These are phyloP conservation scores for Blastobotrys parvus DNA, from an alignment of 805 yeast genomes.

Conservation along the genomic window DNA sequence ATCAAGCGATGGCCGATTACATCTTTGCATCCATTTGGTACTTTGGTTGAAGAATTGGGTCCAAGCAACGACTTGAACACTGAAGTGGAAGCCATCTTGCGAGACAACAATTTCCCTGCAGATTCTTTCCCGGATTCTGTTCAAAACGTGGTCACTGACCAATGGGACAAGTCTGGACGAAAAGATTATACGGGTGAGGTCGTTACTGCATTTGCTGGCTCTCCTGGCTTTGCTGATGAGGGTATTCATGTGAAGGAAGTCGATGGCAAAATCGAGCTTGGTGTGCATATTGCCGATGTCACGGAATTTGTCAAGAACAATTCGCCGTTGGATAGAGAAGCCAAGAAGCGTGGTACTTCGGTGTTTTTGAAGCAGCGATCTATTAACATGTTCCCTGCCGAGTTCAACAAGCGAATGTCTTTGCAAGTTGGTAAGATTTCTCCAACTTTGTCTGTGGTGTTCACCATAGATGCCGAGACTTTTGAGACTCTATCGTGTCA, in stretches of 20 bases:
- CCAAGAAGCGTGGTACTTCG: slow-evolving; percentile 82
- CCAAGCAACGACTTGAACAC: slow-evolving; percentile 65
- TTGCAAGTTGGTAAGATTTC: slow-evolving; percentile 52
- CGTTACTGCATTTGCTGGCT: slow-evolving; percentile 54
- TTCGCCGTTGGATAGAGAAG: slow-evolving; percentile 74
- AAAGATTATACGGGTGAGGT: slow-evolving; percentile 48
- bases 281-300: slow-evolving; percentile 79
- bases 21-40: slow-evolving; percentile 95
- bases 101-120: slow-evolving; percentile 47
- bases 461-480: slow-evolving; percentile 64
- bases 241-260: slow-evolving; percentile 71
- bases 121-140: slow-evolving; percentile 31
- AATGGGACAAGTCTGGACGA: slow-evolving; percentile 33
- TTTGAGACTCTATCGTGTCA: slow-evolving; percentile 68
- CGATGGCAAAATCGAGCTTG: slow-evolving; percentile 61
- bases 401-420: slow-evolving; percentile 46
- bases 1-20: slow-evolving; percentile 99
- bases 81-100: slow-evolving; percentile 78
- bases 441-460: slow-evolving; percentile 68
- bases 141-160: slow-evolving; percentile 13
- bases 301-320: slow-evolving; percentile 65
- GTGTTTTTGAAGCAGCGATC: slow-evolving; percentile 77
- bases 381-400: slow-evolving; percentile 59
- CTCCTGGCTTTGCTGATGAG: slow-evolving; percentile 56
- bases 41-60: slow-evolving; percentile 81